These are phyloP conservation scores for Ogataea paraovalis DNA, from an alignment of 805 yeast genomes.

Conservation along the genomic window DNA sequence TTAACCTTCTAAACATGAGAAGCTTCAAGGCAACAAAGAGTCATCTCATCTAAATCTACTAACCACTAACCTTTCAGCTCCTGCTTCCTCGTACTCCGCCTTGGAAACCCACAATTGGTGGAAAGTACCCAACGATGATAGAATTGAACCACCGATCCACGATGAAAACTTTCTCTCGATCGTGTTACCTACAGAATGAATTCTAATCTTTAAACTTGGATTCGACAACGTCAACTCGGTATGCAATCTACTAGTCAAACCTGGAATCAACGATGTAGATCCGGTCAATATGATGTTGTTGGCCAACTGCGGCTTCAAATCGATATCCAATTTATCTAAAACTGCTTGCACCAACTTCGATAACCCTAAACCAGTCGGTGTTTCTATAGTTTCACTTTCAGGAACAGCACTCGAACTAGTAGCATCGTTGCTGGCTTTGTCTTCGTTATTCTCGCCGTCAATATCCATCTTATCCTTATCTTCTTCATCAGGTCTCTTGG, in stretches of 20 bases:
- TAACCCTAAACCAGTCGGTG: constrained; percentile 34
- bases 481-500: constrained; percentile 34
- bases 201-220: constrained; percentile 82
- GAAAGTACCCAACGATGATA: constrained; percentile 86
- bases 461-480: constrained; percentile 32
- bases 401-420: constrained; percentile 8
- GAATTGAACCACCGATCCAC: constrained; percentile 91
- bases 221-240: constrained; percentile 63
- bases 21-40: too few species aligned
- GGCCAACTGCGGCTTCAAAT: constrained; percentile 78
- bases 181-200: constrained; percentile 75
- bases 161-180: constrained; percentile 75
- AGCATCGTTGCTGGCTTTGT: constrained; percentile 25
- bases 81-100: constrained; percentile 83
- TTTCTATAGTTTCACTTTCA: not conserved
- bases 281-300: constrained; percentile 88
- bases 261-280: constrained; percentile 75
- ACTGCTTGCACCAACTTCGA: constrained; percentile 58
- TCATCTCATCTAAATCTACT: constrained; percentile 80
- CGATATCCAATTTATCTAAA: constrained; percentile 65
- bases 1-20: too few species aligned
- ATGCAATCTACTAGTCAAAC: constrained; percentile 71
- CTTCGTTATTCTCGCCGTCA: constrained; percentile 15
- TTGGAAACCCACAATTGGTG: constrained; percentile 93
- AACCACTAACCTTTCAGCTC: constrained; percentile 71